Evolutionary conservation across 2,329 filamentous ascomycete species (phyloP).

Genomic region (Pseudocercospora eumusae): DNA sequence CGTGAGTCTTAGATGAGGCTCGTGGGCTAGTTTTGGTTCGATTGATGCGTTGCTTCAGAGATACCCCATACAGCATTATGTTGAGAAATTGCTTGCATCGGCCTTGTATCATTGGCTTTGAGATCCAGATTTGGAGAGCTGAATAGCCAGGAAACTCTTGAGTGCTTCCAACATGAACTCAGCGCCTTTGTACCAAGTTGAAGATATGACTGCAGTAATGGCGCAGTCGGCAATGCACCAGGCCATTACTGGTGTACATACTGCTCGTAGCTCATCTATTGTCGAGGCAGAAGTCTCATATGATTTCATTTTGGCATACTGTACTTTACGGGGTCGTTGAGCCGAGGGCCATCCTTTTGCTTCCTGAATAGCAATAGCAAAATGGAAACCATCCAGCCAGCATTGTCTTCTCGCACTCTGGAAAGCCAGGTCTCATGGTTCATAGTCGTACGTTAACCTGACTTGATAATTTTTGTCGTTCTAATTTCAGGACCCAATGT

Average conservation of each 20-base stretch:
- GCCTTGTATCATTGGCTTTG: background rate
- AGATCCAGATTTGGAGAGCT: background rate
- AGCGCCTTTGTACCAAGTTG: background rate
- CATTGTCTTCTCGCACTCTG: too few relatives aligned
- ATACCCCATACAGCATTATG: conserved; percentile 12
- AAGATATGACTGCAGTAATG: too few relatives aligned
- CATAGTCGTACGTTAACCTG: background rate
- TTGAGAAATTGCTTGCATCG: background rate
- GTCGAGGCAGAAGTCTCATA: rapidly evolving
- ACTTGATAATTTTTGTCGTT: background rate
- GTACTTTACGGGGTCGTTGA: too few relatives aligned
- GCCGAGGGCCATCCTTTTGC: too few relatives aligned
- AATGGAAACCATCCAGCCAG: too few relatives aligned
- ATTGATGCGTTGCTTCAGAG: conserved; percentile 9
- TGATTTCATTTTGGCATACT: too few relatives aligned
- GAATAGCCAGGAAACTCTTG: background rate
- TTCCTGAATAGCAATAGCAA: too few relatives aligned
- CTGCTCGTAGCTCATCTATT: too few relatives aligned
- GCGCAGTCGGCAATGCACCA: too few relatives aligned
- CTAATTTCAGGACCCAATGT: background rate
- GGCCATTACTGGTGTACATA: too few relatives aligned
- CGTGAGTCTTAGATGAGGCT: conserved; percentile 35
- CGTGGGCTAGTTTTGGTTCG: background rate
- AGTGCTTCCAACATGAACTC: background rate
- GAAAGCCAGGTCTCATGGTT: too few relatives aligned